Base-by-base conservation (phyloP, 192 early-diverging fungal species). In the Kappamyces sp. region DNA sequence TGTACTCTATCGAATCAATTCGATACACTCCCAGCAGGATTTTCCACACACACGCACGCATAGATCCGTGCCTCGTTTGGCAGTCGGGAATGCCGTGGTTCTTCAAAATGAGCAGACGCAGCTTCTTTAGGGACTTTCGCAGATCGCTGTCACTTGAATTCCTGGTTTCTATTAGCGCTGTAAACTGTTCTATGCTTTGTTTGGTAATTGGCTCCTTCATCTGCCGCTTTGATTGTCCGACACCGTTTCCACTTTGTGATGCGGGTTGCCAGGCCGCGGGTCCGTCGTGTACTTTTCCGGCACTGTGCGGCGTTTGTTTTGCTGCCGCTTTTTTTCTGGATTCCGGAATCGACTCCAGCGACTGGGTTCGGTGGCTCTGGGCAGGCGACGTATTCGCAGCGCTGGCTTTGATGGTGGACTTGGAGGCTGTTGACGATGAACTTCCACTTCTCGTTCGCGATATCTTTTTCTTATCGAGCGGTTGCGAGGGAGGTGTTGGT, bases 1-100 rank as follows among this genome's bases (percentile, higher is more conserved):
- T 69, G 58, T 94, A 97, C 41, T 87, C 87, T 15, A 76, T 62
- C 0, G 84, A 76, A 47, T 85, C 85, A 3, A 88, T 71, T 46
- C 86, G 75, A 62, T 87, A 82, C 0, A 90, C 77, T 0, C 86
- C 83, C 8, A 92, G 58, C 3, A 92, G 69, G 8, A 84, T 64
- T 53, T 92, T 92, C 89, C 89, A 92, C 1, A 86, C 68, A 5
- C 33, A 12, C 47, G 51, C 49, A 47, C 12, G 23, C 23, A 23
- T 23, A 23, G 23, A 23, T 23, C 23, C 23, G 23, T 32, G n/a
- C 36, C 32, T 54, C 42, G 40, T 23, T 46, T 31, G 31, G 62
- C 77, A 66, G 2, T 73, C 65, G 15, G 85, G 87, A 13, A 89
- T 69, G 44, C 87, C 85, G 40, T 84, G 74, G 23, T 23, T 23